A percentile compares a stretch with the other conserved stretches of the same genome.
Evolutionary conservation across 441 rosid genomes (phyloP).

Genomic region (Populus hybrid): DNA sequence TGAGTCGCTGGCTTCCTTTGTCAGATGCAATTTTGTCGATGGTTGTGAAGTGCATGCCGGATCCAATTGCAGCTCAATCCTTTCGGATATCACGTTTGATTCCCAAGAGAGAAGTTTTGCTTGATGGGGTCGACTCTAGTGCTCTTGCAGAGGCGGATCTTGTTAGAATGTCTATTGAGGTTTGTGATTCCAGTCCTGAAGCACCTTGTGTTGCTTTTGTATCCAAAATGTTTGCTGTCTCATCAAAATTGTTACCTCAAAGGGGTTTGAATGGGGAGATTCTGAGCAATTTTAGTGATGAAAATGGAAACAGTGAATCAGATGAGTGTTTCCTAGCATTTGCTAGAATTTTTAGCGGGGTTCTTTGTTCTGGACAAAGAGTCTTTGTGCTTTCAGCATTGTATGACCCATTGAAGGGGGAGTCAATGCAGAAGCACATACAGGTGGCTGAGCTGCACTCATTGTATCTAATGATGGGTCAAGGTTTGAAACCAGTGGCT

Average conservation of each 20-base stretch:
- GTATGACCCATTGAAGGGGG: conserved; percentile 73
- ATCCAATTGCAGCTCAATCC: conserved; percentile 74
- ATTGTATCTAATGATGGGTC: conserved; percentile 96
- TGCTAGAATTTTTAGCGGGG: conserved; percentile 93
- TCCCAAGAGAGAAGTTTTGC: conserved; percentile 57
- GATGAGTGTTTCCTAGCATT: conserved; percentile 97
- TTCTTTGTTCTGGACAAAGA: conserved; percentile 56
- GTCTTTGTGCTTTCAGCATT: conserved; percentile 76
- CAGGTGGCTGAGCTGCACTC: conserved; percentile 88
- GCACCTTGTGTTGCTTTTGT: conserved; percentile 83
- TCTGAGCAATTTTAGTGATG: conserved; percentile 49
- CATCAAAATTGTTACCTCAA: conserved; percentile 72
- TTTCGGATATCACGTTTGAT: conserved; percentile 65
- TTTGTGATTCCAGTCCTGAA: conserved; percentile 59
- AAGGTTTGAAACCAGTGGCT: conserved; percentile 74
- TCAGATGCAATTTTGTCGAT: conserved; percentile 83
- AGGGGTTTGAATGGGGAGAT: conserved; percentile 65
- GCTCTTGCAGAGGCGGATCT: conserved; percentile 63
- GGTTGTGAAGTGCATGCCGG: conserved; percentile 81
- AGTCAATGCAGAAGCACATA: conserved; percentile 70
- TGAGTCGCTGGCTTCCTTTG: conserved; percentile 96
- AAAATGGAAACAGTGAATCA: conserved; percentile 54
- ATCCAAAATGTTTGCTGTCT: conserved; percentile 92
- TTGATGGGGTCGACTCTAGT: conserved; percentile 36
- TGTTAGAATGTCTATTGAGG: conserved; percentile 73